Conservation (phyloP, 805 yeast genomes). For the Metschnikowia continentalis region DNA sequence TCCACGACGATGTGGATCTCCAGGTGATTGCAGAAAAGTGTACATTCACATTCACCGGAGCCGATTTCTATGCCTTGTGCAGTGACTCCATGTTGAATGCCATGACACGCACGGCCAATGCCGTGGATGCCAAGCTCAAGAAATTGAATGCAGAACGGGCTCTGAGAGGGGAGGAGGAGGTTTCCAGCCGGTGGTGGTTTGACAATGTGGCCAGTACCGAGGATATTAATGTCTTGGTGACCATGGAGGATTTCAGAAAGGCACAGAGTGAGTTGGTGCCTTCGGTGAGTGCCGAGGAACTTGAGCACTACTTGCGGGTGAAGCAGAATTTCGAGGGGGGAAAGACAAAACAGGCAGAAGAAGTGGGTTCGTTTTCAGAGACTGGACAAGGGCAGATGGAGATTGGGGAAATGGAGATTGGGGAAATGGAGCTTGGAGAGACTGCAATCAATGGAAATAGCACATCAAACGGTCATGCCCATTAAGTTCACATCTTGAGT, state of each 20-base stretch:
- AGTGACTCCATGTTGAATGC: conserved; percentile 96
- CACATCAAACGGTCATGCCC: too few relatives aligned
- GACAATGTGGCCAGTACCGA: conserved; percentile 66
- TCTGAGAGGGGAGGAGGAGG: conserved; percentile 33
- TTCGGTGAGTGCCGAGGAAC: conserved; percentile 83
- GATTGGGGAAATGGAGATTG: too few relatives aligned
- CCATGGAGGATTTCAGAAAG: conserved; percentile 68
- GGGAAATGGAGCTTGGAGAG: too few relatives aligned
- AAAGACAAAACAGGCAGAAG: conserved; percentile 21
- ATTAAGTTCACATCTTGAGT: too few relatives aligned
- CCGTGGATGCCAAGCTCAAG: conserved; percentile 63
- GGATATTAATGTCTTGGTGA: conserved; percentile 68
- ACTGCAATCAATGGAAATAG: too few relatives aligned
- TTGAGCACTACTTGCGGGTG: conserved; percentile 75
- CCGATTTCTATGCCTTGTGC: conserved; percentile 94
- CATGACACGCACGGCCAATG: conserved; percentile 83
- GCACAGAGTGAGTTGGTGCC: conserved; percentile 73
- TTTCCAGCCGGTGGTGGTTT: conserved; percentile 85
- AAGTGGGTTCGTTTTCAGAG: not conserved
- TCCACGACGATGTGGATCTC: conserved; percentile 59
- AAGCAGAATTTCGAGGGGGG: conserved; percentile 79
- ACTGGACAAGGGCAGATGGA: too few relatives aligned
- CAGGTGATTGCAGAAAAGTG: conserved; percentile 59
- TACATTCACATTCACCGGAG: conserved; percentile 93
- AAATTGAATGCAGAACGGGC: conserved; percentile 40